A percentile compares a stretch with the other conserved stretches of the same genome.
These are phyloP conservation scores for Knufia petricola DNA, from an alignment of 2,329 filamentous ascomycete species.

Conservation along the genomic window DNA sequence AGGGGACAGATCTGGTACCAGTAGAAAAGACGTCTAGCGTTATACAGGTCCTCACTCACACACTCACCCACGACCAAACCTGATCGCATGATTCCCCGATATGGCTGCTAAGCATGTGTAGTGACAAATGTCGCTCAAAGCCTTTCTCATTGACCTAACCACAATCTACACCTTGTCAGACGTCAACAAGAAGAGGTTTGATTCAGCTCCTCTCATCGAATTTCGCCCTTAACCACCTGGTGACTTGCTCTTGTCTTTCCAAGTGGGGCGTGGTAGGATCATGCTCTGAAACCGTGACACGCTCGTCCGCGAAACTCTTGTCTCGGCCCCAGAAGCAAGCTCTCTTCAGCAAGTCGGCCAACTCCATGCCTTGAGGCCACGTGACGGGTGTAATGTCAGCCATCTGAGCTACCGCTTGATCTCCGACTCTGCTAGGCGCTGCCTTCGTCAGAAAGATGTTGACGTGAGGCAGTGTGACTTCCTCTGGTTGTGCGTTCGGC, in stretches of 20 bases:
- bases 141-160: too few species aligned
- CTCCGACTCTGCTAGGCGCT: not conserved
- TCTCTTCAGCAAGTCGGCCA: slow-evolving; percentile 33
- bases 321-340: slow-evolving; percentile 37
- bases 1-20: too few species aligned
- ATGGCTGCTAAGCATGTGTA: too few species aligned
- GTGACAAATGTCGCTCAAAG: too few species aligned
- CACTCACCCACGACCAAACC: too few species aligned
- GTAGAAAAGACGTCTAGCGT: too few species aligned
- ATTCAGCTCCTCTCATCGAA: not conserved
- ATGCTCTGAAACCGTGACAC: slow-evolving; percentile 24
- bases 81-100: too few species aligned
- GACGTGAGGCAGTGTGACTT: slow-evolving; percentile 17
- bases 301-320: slow-evolving; percentile 30
- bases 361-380: slow-evolving; percentile 30
- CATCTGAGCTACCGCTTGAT: not conserved
- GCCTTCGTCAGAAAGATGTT: slow-evolving; percentile 13
- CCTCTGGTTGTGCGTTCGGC: slow-evolving; percentile 14
- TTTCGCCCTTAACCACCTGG: not conserved
- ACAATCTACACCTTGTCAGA: too few species aligned
- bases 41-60: too few species aligned
- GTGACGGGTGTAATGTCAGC: slow-evolving; percentile 25
- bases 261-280: not conserved
- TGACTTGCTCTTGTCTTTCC: not conserved
- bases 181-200: not conserved